phyloP scores from a whole-genome alignment of 768 basidiomycete species.

The Podaxis mareebaensis region DNA sequence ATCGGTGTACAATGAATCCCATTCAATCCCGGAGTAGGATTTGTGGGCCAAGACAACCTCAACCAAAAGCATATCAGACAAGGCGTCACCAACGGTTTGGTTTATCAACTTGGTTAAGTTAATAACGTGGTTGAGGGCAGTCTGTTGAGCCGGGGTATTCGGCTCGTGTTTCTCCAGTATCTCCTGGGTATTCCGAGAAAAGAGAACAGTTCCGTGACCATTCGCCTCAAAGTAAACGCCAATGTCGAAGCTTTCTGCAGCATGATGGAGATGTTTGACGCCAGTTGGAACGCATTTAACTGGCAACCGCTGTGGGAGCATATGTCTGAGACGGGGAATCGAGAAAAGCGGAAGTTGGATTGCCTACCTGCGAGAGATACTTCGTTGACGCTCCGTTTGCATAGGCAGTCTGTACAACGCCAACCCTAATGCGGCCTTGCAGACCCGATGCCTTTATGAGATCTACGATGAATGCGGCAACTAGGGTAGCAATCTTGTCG shows the following conservation, averaged over 20 bases:
- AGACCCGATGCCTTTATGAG: constrained; percentile 85
- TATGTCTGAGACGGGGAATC: constrained; percentile 4
- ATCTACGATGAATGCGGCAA: constrained; percentile 90
- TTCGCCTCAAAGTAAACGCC: constrained; percentile 99
- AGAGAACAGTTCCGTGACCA: constrained; percentile 96
- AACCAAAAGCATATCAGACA: constrained; percentile 94
- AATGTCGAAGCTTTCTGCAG: constrained; percentile 89
- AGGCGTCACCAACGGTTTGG: constrained; percentile 96
- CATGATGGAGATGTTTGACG: constrained; percentile 97
- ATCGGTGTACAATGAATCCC: constrained; percentile 93
- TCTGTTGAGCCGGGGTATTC: constrained; percentile 79
- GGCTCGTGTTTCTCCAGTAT: constrained; percentile 66
- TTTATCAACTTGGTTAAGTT: constrained; percentile 88
- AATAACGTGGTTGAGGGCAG: constrained; percentile 73
- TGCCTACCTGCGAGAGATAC: constrained; percentile 76
- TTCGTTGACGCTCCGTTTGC: constrained; percentile 97
- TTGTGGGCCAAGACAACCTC: constrained; percentile 90
- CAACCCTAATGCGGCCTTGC: constrained; percentile 76
- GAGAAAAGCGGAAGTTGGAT: background rate
- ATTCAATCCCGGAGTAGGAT: constrained; percentile 79
- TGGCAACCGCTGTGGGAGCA: constrained; percentile 71
- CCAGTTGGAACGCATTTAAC: constrained; percentile 95
- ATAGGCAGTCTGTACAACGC: constrained; percentile 98
- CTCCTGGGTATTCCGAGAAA: constrained; percentile 74
- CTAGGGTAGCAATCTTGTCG: constrained; percentile 95